Percentiles rank a stretch among this genome's conserved stretches.
Conservation (phyloP, 75 land plant genomes). For the Cryptomeria japonica region DNA sequence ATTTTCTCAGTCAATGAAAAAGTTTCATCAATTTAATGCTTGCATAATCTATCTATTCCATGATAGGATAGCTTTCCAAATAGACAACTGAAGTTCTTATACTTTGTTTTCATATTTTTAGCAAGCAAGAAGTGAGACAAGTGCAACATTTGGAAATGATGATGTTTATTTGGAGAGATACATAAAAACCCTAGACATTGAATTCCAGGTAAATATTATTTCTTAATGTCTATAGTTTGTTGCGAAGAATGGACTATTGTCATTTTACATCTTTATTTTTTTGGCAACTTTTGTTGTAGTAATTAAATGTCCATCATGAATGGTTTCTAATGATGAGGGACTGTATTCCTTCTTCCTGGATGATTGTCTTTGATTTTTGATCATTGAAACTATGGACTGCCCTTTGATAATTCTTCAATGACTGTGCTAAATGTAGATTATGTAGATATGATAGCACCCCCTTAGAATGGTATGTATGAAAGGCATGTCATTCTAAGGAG, state of each 20-base stretch:
- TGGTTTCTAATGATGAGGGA: too few relatives aligned
- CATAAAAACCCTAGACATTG: conserved; percentile 92
- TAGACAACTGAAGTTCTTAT: neutral
- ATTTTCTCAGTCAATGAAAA: neutral
- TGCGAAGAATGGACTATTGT: neutral
- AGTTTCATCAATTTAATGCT: neutral
- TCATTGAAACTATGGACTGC: too few relatives aligned
- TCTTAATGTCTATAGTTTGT: neutral
- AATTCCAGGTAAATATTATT: conserved; percentile 67
- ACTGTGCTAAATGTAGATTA: too few relatives aligned
- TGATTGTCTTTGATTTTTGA: too few relatives aligned
- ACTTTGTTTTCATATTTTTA: conserved; percentile 25
- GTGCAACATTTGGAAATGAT: conserved; percentile 97
- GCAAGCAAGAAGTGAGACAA: conserved; percentile 98
- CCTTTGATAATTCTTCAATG: too few relatives aligned
- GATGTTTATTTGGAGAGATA: conserved; percentile 93
- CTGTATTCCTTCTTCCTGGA: too few relatives aligned
- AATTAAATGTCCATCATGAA: neutral
- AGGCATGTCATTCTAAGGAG: too few relatives aligned
- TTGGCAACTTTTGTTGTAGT: neutral
- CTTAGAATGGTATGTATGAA: too few relatives aligned
- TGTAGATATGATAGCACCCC: too few relatives aligned
- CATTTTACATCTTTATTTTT: neutral
- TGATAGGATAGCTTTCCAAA: neutral
- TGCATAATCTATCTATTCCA: neutral